Percentiles rank a stretch among this genome's conserved stretches.
These are phyloP conservation scores for Neurospora sp. DNA, from an alignment of 495 filamentous ascomycete species.

Conservation along the genomic window DNA sequence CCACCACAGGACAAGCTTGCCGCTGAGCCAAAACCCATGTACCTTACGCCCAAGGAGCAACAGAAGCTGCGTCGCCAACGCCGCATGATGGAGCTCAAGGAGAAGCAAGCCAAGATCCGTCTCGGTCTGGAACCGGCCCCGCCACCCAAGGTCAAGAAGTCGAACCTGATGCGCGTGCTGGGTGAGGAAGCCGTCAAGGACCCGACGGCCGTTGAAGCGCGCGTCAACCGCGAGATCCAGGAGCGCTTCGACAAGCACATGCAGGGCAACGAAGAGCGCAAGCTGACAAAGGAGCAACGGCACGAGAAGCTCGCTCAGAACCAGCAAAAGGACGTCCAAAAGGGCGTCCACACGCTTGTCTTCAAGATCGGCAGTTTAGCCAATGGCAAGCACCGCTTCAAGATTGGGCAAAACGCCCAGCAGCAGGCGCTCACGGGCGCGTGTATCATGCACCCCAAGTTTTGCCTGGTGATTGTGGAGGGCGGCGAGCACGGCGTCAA, in stretches of 20 bases:
- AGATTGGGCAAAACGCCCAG: slow-evolving; percentile 84
- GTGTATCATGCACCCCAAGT: slow-evolving; percentile 77
- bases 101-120: slow-evolving; percentile 90
- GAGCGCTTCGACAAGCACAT: slow-evolving; percentile 72
- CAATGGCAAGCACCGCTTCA: slow-evolving; percentile 86
- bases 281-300: slow-evolving; percentile 81
- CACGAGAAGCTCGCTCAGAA: slow-evolving; percentile 75
- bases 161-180: slow-evolving; percentile 94
- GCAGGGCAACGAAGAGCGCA: slow-evolving; percentile 71
- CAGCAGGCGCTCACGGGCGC: slow-evolving; percentile 77
- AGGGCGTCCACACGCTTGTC: slow-evolving; percentile 73
- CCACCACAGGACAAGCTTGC: slow-evolving; percentile 80
- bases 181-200: slow-evolving; percentile 96
- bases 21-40: slow-evolving; percentile 79
- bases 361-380: slow-evolving; percentile 82
- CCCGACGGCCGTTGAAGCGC: slow-evolving; percentile 91
- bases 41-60: slow-evolving; percentile 81
- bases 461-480: slow-evolving; percentile 85
- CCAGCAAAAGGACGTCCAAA: slow-evolving; percentile 77
- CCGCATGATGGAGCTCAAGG: slow-evolving; percentile 84
- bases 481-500: slow-evolving; percentile 72
- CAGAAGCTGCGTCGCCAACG: slow-evolving; percentile 83
- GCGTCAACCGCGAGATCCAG: slow-evolving; percentile 81
- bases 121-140: slow-evolving; percentile 82
- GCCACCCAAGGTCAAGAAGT: slow-evolving; percentile 89